phyloP scores from a whole-genome alignment of 495 filamentous ascomycete genomes.

The Podospora anserina region DNA sequence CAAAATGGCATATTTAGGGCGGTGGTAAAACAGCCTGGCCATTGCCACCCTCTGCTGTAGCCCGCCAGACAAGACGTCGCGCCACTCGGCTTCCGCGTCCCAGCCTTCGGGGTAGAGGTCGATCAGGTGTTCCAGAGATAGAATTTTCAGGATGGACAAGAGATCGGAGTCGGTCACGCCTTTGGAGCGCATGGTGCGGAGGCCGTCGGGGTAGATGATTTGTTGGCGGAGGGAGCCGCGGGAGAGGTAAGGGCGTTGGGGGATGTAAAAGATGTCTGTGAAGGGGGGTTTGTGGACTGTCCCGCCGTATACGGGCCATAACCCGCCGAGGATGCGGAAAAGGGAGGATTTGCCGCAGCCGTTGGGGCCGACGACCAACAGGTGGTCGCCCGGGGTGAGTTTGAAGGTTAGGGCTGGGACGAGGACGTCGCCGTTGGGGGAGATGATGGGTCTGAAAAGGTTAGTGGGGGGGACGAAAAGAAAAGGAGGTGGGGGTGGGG shows the following conservation, averaged over 20 bases:
- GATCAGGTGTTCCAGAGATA: slow-evolving; percentile 82
- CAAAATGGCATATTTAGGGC: slow-evolving; percentile 85
- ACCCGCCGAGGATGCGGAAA: slow-evolving; percentile 91
- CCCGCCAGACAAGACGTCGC: slow-evolving; percentile 82
- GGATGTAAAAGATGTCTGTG: slow-evolving; percentile 95
- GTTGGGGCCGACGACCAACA: slow-evolving; percentile 94
- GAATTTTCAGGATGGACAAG: slow-evolving; percentile 65
- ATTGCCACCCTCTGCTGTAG: slow-evolving; percentile 97
- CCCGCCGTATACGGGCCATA: slow-evolving; percentile 99
- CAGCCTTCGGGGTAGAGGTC: slow-evolving; percentile 73
- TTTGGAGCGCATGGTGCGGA: slow-evolving; percentile 80
- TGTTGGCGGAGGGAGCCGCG: slow-evolving; percentile 88
- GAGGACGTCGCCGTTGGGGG: slow-evolving; percentile 90
- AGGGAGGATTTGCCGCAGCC: slow-evolving; percentile 95
- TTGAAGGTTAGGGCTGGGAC: slow-evolving; percentile 80
- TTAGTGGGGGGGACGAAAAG: not conserved
- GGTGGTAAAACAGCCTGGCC: slow-evolving; percentile 94
- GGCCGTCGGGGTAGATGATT: slow-evolving; percentile 91
- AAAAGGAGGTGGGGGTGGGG: not conserved
- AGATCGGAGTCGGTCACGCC: slow-evolving; percentile 82
- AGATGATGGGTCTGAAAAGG: slow-evolving; percentile 71
- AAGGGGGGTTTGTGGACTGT: slow-evolving; percentile 84
- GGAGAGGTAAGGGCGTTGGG: slow-evolving; percentile 89
- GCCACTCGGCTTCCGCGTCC: slow-evolving; percentile 97
- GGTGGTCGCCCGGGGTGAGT: slow-evolving; percentile 79